These are phyloP conservation scores for Solanum lycopersicoides DNA, from an alignment of 257 asterid species.

Conservation along the genomic window DNA sequence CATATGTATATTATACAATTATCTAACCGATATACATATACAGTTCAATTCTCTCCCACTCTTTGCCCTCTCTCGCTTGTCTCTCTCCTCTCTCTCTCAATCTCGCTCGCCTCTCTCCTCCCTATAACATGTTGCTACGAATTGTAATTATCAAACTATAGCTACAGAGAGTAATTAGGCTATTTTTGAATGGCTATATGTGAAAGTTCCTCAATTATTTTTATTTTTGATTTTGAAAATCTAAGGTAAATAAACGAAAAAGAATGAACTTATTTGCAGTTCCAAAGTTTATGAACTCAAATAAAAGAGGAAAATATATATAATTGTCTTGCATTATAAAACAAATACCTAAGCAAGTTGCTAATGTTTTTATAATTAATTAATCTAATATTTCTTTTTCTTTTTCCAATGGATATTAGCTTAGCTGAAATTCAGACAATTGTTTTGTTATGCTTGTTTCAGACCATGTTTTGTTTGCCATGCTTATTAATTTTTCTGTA, in stretches of 20 bases:
- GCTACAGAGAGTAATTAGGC: too few relatives aligned
- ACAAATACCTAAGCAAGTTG: not conserved
- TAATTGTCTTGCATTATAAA: not conserved
- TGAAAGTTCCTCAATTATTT: not conserved
- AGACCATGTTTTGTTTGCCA: not conserved
- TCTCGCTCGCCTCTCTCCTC: too few relatives aligned
- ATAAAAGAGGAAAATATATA: not conserved
- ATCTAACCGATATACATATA: too few relatives aligned
- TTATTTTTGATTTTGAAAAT: not conserved
- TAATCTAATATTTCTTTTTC: not conserved
- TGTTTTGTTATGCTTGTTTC: not conserved
- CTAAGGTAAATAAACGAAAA: not conserved
- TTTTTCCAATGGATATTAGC: not conserved
- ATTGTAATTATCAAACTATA: too few relatives aligned
- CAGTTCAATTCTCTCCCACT: too few relatives aligned
- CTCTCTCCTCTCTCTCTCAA: too few relatives aligned
- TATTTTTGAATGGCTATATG: too few relatives aligned
- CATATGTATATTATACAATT: too few relatives aligned
- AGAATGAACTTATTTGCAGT: not conserved
- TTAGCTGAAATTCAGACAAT: not conserved
- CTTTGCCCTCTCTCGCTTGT: too few relatives aligned
- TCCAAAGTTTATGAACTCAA: not conserved
- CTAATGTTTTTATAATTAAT: not conserved
- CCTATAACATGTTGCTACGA: too few relatives aligned
- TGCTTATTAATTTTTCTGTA: not conserved